Conservation (phyloP, 148 eudicot species). For the Rhododendron mucronatum region DNA sequence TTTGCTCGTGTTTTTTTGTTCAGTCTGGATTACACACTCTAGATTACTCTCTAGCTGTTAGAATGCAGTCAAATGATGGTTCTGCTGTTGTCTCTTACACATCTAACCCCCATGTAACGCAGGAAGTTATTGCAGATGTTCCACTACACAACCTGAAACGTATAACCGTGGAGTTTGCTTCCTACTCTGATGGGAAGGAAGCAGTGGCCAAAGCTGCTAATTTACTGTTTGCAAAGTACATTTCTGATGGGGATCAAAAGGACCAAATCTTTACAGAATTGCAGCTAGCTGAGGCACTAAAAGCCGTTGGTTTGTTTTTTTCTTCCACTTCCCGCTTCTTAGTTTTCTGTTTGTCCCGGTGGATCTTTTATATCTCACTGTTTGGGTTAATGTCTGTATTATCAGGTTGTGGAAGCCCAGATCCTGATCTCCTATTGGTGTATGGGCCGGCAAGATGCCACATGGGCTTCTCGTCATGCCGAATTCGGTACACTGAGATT, state of each 20-base stretch:
- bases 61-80: neutral
- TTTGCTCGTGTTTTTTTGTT: neutral
- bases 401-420: slow-evolving; percentile 60
- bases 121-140: neutral
- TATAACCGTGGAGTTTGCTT: neutral
- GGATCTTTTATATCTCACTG: neutral
- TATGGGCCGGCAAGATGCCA: slow-evolving; percentile 89
- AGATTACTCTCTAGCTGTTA: neutral
- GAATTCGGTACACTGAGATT: slow-evolving; percentile 85
- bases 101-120: neutral
- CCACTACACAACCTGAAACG: neutral
- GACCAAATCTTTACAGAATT: slow-evolving; percentile 55
- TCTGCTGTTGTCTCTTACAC: neutral
- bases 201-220: slow-evolving; percentile 82
- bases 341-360: neutral
- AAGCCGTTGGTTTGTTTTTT: slow-evolving; percentile 47
- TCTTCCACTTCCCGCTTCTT: neutral
- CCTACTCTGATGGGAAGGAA: slow-evolving; percentile 34
- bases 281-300: slow-evolving; percentile 59
- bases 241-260: slow-evolving; percentile 31
- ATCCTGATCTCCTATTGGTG: slow-evolving; percentile 77
- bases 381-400: neutral
- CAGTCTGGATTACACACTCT: neutral
- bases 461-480: slow-evolving; percentile 90
- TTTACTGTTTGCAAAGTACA: slow-evolving; percentile 49